phyloP scores from a whole-genome alignment of 352 stramenopile species.

The Phytophthora pisi region DNA sequence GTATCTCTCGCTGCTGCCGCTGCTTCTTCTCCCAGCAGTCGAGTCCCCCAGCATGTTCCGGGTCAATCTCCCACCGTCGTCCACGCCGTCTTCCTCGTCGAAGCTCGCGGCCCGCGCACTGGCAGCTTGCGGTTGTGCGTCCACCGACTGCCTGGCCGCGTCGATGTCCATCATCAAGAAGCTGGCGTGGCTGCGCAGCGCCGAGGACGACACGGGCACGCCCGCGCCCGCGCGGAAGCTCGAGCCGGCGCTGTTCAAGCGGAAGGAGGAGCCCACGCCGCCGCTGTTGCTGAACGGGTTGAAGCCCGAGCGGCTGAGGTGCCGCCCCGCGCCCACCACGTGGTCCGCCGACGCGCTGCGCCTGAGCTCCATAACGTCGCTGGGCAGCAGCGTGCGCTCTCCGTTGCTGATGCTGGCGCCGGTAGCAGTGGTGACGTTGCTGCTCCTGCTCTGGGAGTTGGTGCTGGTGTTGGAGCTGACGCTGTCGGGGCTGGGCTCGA shows the following conservation, averaged over 20 bases:
- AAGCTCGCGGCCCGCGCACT: conserved; percentile 12
- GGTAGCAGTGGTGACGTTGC: background rate
- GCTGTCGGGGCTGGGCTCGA: conserved; percentile 38
- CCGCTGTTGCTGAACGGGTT: conserved; percentile 32
- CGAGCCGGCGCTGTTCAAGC: conserved; percentile 30
- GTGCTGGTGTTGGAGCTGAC: conserved; percentile 13
- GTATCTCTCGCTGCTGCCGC: conserved; percentile 34
- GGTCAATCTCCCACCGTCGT: conserved; percentile 38
- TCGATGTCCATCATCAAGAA: conserved; percentile 67
- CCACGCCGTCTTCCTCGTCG: conserved; percentile 32
- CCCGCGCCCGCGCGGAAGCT: conserved; percentile 32
- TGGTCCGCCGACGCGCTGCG: conserved; percentile 47
- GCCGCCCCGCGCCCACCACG: conserved; percentile 23
- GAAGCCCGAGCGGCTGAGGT: conserved; percentile 40
- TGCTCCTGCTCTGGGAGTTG: background rate
- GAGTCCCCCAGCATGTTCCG: conserved; percentile 55
- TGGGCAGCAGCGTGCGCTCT: conserved; percentile 33
- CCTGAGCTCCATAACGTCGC: conserved; percentile 44
- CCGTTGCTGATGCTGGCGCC: conserved; percentile 4
- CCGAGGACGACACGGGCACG: conserved; percentile 36
- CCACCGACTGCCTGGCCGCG: conserved; percentile 43
- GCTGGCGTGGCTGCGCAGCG: conserved; percentile 44
- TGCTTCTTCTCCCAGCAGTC: conserved; percentile 25
- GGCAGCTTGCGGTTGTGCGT: conserved; percentile 21
- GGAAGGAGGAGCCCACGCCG: conserved; percentile 31